Percentiles rank a stretch among this genome's conserved stretches.
These are phyloP conservation scores for Colletotrichum sp. DNA, from an alignment of 2,329 filamentous ascomycete species.

Conservation along the genomic window DNA sequence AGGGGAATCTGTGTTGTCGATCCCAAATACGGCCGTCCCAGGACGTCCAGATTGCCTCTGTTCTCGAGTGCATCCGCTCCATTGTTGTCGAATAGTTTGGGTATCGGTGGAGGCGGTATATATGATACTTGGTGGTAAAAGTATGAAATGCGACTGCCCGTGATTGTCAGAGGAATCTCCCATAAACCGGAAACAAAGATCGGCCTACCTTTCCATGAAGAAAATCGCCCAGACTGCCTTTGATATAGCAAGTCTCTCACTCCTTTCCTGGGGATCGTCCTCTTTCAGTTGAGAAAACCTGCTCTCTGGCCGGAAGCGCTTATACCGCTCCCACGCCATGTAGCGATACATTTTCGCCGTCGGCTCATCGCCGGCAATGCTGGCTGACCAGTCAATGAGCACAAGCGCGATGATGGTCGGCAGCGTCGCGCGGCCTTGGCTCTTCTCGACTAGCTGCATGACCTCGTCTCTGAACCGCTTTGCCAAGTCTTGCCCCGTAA, in stretches of 20 bases:
- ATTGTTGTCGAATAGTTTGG: not conserved
- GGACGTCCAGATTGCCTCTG: slow-evolving; percentile 10
- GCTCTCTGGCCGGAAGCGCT: slow-evolving; percentile 3
- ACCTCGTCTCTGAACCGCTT: slow-evolving; percentile 2
- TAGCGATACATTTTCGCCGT: slow-evolving; percentile 16
- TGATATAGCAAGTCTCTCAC: slow-evolving; percentile 5
- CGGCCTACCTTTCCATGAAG: slow-evolving; percentile 10
- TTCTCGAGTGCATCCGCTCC: not conserved
- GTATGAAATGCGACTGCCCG: slow-evolving; percentile 3
- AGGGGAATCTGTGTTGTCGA: not conserved
- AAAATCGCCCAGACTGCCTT: slow-evolving; percentile 9
- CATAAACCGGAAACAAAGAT: not conserved
- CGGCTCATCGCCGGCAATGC: slow-evolving; percentile 14
- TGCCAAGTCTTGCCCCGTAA: slow-evolving; percentile 9
- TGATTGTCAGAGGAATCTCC: not conserved
- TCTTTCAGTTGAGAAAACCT: not conserved
- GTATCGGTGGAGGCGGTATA: slow-evolving; percentile 11
- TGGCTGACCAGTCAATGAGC: slow-evolving; percentile 3
- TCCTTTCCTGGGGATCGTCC: not conserved
- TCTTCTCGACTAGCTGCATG: slow-evolving; percentile 15
- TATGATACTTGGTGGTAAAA: slow-evolving; percentile 1
- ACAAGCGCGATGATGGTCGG: slow-evolving; percentile 8
- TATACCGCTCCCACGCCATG: slow-evolving; percentile 19
- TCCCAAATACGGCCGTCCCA: not conserved
- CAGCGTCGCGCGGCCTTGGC: slow-evolving; percentile 10